A percentile compares a stretch with the other conserved stretches of the same genome.
Evolutionary conservation across 139 green algal species (phyloP).

Genomic region (Auxenochlorella protothecoides): DNA sequence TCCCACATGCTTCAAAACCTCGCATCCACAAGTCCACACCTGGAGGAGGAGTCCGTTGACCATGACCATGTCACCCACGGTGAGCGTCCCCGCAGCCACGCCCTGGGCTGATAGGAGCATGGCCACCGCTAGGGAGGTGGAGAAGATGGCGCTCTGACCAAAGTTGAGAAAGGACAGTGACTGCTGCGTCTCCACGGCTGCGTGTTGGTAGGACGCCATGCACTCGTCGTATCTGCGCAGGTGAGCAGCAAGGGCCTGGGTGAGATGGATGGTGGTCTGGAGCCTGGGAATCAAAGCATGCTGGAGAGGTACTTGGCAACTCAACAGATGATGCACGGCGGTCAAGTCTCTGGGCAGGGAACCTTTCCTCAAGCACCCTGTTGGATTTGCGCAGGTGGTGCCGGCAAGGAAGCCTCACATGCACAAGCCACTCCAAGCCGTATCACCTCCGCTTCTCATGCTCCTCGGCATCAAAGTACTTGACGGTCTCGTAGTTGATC

Average conservation of each 20-base stretch:
- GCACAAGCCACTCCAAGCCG: too few species aligned
- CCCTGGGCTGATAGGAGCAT: slow-evolving; percentile 70
- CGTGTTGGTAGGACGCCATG: slow-evolving; percentile 60
- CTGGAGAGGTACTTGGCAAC: too few species aligned
- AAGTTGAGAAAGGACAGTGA: slow-evolving; percentile 87
- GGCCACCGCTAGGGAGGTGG: slow-evolving; percentile 40
- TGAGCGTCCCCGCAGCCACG: slow-evolving; percentile 46
- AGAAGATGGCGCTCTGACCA: slow-evolving; percentile 89
- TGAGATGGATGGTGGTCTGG: too few species aligned
- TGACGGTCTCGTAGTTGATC: slow-evolving; percentile 96
- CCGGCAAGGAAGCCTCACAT: too few species aligned
- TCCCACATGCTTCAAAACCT: too few species aligned
- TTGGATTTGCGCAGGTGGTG: too few species aligned
- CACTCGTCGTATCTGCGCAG: slow-evolving; percentile 64
- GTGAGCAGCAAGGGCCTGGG: too few species aligned
- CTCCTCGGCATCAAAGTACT: slow-evolving; percentile 84
- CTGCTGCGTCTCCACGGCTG: slow-evolving; percentile 64
- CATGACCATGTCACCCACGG: slow-evolving; percentile 92
- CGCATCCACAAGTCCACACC: slow-evolving; percentile 19
- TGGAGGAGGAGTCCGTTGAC: slow-evolving; percentile 97
- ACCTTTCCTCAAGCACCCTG: too few species aligned
- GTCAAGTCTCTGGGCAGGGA: too few species aligned
- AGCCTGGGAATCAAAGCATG: too few species aligned
- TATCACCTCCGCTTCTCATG: slow-evolving; percentile 53
- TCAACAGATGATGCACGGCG: too few species aligned